Conservation (phyloP, 805 yeast species). For the Candida oleophila region DNA sequence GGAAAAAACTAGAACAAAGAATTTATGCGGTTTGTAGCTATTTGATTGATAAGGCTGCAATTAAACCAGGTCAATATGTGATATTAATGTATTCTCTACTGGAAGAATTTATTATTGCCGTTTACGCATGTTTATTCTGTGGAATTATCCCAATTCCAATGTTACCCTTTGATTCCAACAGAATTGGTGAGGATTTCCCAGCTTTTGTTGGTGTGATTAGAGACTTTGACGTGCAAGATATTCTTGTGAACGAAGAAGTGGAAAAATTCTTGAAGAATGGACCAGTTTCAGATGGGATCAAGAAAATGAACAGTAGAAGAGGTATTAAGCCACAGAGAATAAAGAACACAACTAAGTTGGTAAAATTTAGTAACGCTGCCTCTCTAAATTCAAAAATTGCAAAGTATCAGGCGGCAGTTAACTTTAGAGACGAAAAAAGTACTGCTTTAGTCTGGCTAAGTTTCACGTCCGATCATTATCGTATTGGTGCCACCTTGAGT, state of each 20-base stretch:
- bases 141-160: constrained; percentile 80
- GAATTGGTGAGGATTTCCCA: constrained; percentile 71
- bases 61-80: constrained; percentile 70
- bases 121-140: constrained; percentile 81
- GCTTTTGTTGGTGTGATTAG: constrained; percentile 63
- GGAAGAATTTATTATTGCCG: constrained; percentile 80
- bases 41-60: constrained; percentile 61
- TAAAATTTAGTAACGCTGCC: constrained; percentile 38
- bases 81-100: constrained; percentile 82
- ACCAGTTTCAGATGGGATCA: constrained; percentile 58
- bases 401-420: constrained; percentile 39
- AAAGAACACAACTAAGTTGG: constrained; percentile 65
- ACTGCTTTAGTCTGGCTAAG: constrained; percentile 64
- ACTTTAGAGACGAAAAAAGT: constrained; percentile 39
- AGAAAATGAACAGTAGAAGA: constrained; percentile 38
- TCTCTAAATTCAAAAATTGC: constrained; percentile 44
- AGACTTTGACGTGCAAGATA: constrained; percentile 67
- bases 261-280: constrained; percentile 70
- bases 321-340: constrained; percentile 44
- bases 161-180: constrained; percentile 62
- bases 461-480: constrained; percentile 69
- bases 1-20: constrained; percentile 80
- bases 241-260: constrained; percentile 76
- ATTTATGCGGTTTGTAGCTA: constrained; percentile 74
- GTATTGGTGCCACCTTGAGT: constrained; percentile 55